Percentiles rank a stretch among this genome's conserved stretches.
phyloP scores from a whole-genome alignment of 1,284 basidiomycete genomes.

The Rhodotorula sp. region DNA sequence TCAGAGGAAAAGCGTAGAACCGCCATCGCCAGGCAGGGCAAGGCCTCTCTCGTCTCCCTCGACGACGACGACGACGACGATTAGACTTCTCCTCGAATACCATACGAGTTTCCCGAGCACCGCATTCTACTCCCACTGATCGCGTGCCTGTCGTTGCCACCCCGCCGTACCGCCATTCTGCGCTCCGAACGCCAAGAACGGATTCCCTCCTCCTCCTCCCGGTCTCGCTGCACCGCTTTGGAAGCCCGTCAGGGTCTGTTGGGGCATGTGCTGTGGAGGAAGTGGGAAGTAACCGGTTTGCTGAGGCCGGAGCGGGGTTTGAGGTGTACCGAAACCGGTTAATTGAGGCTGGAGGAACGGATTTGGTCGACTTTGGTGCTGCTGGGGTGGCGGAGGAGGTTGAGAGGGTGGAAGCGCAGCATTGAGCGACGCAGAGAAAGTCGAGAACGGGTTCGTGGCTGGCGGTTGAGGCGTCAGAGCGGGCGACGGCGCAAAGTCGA shows the following conservation, averaged over 20 bases:
- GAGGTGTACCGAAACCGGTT: conserved; percentile 1
- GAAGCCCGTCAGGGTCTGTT: conserved; percentile 7
- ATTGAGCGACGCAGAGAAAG: not conserved
- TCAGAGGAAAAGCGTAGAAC: no score
- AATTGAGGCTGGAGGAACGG: conserved; percentile 8
- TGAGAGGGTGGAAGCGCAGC: not conserved
- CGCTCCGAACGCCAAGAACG: conserved; percentile 18
- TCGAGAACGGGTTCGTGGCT: conserved; percentile 1
- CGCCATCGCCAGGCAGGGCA: no score
- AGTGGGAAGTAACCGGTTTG: not conserved
- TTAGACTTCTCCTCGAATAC: no score
- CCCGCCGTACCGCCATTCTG: conserved; percentile 1
- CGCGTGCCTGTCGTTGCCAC: not conserved
- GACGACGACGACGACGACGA: no score
- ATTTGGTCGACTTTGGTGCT: not conserved
- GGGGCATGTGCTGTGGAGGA: not conserved
- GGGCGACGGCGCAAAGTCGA: conserved; percentile 6
- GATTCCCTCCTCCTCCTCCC: conserved; percentile 2
- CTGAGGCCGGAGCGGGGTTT: not conserved
- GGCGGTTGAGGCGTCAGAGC: not conserved
- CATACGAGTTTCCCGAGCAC: no score
- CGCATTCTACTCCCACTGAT: not conserved
- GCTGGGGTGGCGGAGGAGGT: not conserved
- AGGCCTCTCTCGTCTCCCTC: no score
- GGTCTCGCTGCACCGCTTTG: not conserved